Percentiles rank a stretch among this genome's conserved stretches.
phyloP scores from a whole-genome alignment of 371 early-diverging fungal genomes.

The Rhizopus delemar region DNA sequence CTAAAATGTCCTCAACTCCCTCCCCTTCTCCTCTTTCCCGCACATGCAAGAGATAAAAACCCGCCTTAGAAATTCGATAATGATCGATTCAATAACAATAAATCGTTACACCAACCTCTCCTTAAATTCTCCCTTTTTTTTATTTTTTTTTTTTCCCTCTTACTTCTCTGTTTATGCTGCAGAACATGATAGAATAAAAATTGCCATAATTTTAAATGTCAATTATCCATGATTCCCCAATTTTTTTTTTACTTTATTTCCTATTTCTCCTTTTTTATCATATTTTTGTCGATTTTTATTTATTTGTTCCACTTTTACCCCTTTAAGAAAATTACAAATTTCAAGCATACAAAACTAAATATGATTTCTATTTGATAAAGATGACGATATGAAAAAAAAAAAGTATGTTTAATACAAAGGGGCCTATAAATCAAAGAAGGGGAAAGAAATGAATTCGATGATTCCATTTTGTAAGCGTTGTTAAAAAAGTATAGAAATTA shows the following conservation, averaged over 20 bases:
- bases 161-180: background rate
- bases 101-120: background rate
- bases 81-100: background rate
- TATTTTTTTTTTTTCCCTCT: background rate
- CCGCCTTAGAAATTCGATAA: background rate
- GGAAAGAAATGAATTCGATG: too few species aligned
- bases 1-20: background rate
- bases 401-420: too few species aligned
- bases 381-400: too few species aligned
- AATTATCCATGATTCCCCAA: background rate
- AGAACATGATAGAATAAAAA: background rate
- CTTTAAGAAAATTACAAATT: too few species aligned
- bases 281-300: background rate
- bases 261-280: background rate
- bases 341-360: too few species aligned
- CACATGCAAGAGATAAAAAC: background rate
- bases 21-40: background rate
- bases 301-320: background rate
- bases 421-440: too few species aligned
- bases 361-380: too few species aligned
- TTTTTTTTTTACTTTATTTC: background rate
- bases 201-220: background rate
- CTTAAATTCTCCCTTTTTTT: background rate
- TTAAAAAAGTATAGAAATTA: too few species aligned
- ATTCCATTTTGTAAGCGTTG: too few species aligned